These are phyloP conservation scores for Ceratocystiopsis sp. DNA, from an alignment of 2,329 filamentous ascomycete genomes.

Conservation along the genomic window DNA sequence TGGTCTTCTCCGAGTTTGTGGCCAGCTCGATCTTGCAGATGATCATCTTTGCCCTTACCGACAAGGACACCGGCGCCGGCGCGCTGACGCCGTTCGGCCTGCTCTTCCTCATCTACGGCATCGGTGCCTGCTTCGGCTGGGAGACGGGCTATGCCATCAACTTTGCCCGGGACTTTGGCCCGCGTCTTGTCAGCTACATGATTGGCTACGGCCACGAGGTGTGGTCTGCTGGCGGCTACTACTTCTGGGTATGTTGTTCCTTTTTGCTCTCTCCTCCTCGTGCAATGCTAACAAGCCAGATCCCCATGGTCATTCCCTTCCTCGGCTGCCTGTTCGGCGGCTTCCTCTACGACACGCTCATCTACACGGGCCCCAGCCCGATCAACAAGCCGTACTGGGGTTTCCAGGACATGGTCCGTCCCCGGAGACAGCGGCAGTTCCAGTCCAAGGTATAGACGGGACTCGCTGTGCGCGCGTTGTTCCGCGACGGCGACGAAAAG, in stretches of 20 bases:
- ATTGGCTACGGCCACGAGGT: slow-evolving; percentile 20
- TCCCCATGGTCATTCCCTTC: slow-evolving; percentile 58
- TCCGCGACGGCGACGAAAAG: too few species aligned
- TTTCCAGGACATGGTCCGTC: slow-evolving; percentile 30
- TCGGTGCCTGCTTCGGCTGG: slow-evolving; percentile 36
- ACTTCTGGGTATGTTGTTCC: slow-evolving; percentile 7
- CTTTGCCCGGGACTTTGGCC: slow-evolving; percentile 39
- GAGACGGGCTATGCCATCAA: slow-evolving; percentile 37
- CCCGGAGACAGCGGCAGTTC: slow-evolving; percentile 17
- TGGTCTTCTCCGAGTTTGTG: slow-evolving; percentile 41
- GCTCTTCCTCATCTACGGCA: slow-evolving; percentile 35
- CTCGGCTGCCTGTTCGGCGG: slow-evolving; percentile 45
- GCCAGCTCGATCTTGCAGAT: slow-evolving; percentile 38
- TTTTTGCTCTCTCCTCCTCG: background rate
- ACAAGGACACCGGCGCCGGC: slow-evolving; percentile 40
- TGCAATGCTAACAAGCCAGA: slow-evolving; percentile 20
- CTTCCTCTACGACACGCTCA: slow-evolving; percentile 48
- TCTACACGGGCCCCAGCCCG: slow-evolving; percentile 54
- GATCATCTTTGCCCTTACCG: slow-evolving; percentile 39
- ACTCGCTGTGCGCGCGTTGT: too few species aligned
- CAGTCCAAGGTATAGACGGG: slow-evolving; percentile 11
- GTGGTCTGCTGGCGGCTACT: slow-evolving; percentile 9
- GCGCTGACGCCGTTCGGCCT: slow-evolving; percentile 23
- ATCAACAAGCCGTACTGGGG: slow-evolving; percentile 52
- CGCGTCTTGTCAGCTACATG: slow-evolving; percentile 39